Evolutionary conservation across 2,329 filamentous ascomycete species (phyloP), one percentile per base, ranked within the genome.

Genomic region (Aspergillus vadensis): DNA sequence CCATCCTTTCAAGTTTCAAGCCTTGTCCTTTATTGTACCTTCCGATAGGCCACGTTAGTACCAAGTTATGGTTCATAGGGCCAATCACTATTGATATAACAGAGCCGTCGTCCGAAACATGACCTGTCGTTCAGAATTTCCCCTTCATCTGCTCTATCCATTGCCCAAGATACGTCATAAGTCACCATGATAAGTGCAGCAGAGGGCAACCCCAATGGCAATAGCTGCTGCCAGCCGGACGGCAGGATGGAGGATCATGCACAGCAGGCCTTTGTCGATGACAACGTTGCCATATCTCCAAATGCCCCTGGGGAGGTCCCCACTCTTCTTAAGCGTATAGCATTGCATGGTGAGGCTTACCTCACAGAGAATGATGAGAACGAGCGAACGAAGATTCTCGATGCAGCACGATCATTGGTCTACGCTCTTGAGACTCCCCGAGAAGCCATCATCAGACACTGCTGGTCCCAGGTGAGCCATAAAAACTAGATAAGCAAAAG

Each of bases 371-470:
- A 53, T 4, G 60, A 64, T 15, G 61, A 63, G 23, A 49, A 62
- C 6, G 56, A 50, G 12, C 63, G 66, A 1, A 41, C 56, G 14
- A 63, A 60, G 5, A 54, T 70, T 4, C 48, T 70, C 7, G 60
- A 67, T 47, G 48, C 66, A 0, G 61, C 65, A 5, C 61, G 65
- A 7, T 52, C 64, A 5, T 57, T 71, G 41, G 62, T 65, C 1
- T 60, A 63, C 38, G 74, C 64, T 57, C 68, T 75, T 12, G 80
- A 83, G 64, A 82, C 79, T 0, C 81, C 81, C 0, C 73, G 80
- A 6, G 81, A 83, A 68, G 79, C 80, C 0, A 81, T 82, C 73
- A 74, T 82, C 56, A 73, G 78, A 57, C 79, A 82, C 48, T 73
- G 69, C 62, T 83, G 80, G 79, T 79, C 77, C 0, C 74, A 82